Percentiles rank a stretch among this genome's conserved stretches.
Conservation (phyloP, 2,329 filamentous ascomycete genomes). For the Cladosporium sphaerospermum region DNA sequence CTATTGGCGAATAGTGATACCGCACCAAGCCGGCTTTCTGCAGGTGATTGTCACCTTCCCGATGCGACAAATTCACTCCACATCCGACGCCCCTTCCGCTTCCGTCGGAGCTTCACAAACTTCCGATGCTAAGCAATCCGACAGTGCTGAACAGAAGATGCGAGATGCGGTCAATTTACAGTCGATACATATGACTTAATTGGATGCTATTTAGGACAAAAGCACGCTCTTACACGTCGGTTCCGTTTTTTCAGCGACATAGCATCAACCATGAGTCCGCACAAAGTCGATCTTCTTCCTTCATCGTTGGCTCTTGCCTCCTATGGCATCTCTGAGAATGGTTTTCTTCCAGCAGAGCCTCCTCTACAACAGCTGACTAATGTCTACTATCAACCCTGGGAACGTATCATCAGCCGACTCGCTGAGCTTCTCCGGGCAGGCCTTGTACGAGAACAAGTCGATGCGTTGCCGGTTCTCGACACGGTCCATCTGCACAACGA, state of each 20-base stretch:
- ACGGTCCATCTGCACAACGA: constrained; percentile 75
- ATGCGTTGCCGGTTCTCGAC: constrained; percentile 73
- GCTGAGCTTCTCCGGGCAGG: constrained; percentile 76
- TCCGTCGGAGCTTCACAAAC: no score
- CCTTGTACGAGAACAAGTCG: constrained; percentile 68
- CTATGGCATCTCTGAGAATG: constrained; percentile 41
- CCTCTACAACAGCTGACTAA: constrained; percentile 77
- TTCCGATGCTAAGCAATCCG: no score
- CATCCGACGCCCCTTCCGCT: no score
- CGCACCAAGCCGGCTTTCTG: no score
- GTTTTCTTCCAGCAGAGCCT: constrained; percentile 75
- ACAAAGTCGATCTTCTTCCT: constrained; percentile 18
- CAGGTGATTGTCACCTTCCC: no score
- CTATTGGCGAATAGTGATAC: no score
- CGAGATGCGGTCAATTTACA: no score
- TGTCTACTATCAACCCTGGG: constrained; percentile 90
- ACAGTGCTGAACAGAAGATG: no score
- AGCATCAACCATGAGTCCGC: constrained; percentile 21
- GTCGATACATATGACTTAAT: background rate
- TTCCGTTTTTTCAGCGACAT: background rate
- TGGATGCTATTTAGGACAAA: background rate
- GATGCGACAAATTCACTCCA: no score
- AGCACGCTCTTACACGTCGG: background rate
- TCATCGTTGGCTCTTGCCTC: constrained; percentile 18
- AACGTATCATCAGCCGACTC: constrained; percentile 72